A percentile compares a stretch with the other conserved stretches of the same genome.
phyloP scores from a whole-genome alignment of 23 red algal species.

The Agarophyton chilense region DNA sequence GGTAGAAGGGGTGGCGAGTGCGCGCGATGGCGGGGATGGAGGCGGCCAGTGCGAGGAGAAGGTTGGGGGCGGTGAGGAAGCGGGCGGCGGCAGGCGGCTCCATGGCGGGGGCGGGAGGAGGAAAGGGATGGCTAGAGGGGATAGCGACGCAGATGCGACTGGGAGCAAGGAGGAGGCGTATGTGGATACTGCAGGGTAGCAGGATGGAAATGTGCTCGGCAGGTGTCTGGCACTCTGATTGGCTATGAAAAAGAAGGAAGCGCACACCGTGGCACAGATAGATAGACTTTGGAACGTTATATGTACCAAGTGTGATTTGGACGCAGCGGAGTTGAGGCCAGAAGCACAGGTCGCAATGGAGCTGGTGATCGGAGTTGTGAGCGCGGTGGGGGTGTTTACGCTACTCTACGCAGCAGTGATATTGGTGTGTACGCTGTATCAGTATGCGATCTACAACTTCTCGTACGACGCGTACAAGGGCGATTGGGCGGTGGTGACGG shows the following conservation, averaged over 20 bases:
- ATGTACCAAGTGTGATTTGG: too few relatives aligned
- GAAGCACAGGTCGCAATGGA: not conserved
- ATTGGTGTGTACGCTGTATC: not conserved
- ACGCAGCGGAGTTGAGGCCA: too few relatives aligned
- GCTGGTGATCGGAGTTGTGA: not conserved
- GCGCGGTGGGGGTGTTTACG: conserved; percentile 20
- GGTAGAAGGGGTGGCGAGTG: not conserved
- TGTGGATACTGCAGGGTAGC: too few relatives aligned
- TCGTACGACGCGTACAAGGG: conserved; percentile 46
- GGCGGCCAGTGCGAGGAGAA: conserved; percentile 1
- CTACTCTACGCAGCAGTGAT: not conserved
- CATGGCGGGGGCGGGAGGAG: not conserved
- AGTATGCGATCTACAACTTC: conserved; percentile 23
- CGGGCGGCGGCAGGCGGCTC: conserved; percentile 5
- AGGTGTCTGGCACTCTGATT: too few relatives aligned
- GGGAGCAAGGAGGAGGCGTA: too few relatives aligned
- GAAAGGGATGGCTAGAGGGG: not conserved
- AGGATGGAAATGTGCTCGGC: too few relatives aligned
- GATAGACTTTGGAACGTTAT: too few relatives aligned
- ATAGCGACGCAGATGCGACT: not conserved
- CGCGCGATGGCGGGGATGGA: not conserved
- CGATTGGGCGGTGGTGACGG: conserved; percentile 96
- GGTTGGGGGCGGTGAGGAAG: conserved; percentile 14
- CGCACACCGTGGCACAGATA: too few relatives aligned
- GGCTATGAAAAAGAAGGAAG: too few relatives aligned